Evolutionary conservation across 2,329 filamentous ascomycete species (phyloP), one percentile per base, ranked within the genome.

Genomic region (Westerdykella sp.): DNA sequence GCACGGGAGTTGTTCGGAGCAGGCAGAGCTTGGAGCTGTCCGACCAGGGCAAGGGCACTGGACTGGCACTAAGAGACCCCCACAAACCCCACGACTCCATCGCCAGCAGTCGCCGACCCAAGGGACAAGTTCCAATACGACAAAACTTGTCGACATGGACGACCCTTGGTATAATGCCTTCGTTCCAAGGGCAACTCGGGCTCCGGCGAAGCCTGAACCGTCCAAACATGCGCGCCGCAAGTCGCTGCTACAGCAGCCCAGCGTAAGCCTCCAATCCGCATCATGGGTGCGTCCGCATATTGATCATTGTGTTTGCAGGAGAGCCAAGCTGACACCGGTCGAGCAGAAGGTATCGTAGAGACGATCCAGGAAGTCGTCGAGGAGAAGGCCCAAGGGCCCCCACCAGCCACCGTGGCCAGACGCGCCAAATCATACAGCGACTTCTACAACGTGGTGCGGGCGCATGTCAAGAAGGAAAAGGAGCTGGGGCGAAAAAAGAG

Each of bases 141-240:
- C 39, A 71, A 7, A 32, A 9, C 13, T 35, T 6, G 32, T 35
- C 32, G 42, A 53, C 54, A 89, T 88, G 84, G 86, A 91, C 68
- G 86, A 91, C 67, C 81, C 84, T 23, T 91, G 86, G 85, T 88
- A 90, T 70, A 87, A 67, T 56, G 67, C 78, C 63, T 83, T 87
- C 60, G 79, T 86, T 51, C 78, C 84, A 21, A 79, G 84, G 43
- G 68, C 78, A 42, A 70, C 76, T 45, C 69, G 75, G 50, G 77
- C 74, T 55, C 71, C 18, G 69, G 73, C 34, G 58, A 68, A 38
- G 54, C 73, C 36, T 14, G 32, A 28, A 28, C 25, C 25, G 44
- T 21, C 50, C 34, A 76, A 75, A 40, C 84, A 85, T 60, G 78
- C 77, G 51, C 79, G 85, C 46, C 80, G 78, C 57, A 77, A 83